Conservation (phyloP, 2,329 filamentous ascomycete genomes). For the Trichoderma hamatum region DNA sequence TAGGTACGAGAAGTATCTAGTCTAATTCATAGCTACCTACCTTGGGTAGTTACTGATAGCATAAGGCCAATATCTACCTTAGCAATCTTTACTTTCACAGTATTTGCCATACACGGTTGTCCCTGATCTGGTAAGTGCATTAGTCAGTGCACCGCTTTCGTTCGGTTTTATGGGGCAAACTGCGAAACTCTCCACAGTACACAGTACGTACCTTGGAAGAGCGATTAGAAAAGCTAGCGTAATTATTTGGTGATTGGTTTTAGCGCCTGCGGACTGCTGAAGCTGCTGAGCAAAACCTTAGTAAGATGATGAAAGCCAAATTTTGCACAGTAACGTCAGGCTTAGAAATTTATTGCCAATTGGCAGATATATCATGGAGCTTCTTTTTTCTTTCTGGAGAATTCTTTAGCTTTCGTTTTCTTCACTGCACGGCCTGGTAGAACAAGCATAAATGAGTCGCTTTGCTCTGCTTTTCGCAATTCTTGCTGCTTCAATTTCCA, state of each 20-base stretch:
- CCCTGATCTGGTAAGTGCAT: neutral
- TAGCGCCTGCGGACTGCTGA: conserved; percentile 4
- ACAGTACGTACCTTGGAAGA: neutral
- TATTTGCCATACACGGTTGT: neutral
- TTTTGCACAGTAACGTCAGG: conserved; percentile 12
- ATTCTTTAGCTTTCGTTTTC: neutral
- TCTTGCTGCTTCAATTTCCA: conserved; percentile 45
- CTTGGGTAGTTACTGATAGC: neutral
- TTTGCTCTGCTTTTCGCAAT: conserved; percentile 40
- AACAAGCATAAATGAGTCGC: conserved; percentile 46
- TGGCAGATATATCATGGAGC: conserved; percentile 6
- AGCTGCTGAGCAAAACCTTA: conserved; percentile 19
- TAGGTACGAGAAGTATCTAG: neutral
- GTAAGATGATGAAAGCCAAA: neutral
- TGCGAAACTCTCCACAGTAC: neutral
- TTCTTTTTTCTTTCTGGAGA: neutral
- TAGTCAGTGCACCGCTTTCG: neutral
- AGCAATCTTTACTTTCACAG: neutral
- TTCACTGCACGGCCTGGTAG: neutral
- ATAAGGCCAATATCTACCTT: neutral
- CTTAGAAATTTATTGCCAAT: conserved; percentile 22
- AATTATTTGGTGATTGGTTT: conserved; percentile 4
- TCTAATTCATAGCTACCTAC: neutral
- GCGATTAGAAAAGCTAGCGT: conserved; percentile 18
- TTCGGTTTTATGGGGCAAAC: neutral